Base-by-base conservation (phyloP, 345 rosid genomes). In the Populus deltoides region DNA sequence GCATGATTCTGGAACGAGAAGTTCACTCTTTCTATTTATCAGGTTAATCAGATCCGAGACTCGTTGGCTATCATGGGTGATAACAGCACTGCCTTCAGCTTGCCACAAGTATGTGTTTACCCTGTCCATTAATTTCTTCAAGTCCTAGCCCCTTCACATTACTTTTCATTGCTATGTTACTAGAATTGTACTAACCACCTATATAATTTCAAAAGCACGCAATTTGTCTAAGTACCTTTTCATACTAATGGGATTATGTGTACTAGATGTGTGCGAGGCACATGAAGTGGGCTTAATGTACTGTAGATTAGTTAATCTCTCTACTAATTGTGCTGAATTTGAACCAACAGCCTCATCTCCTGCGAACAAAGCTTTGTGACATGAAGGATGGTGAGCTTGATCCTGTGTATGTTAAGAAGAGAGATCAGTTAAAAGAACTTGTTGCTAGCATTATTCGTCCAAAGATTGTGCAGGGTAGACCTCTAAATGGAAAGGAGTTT, bases 311-410 rank as follows among this genome's bases (percentile, higher is more conserved):
- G 68, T 69, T 75, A 75, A 22, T 55, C 22, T 22, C 61, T 68
- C 39, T 27, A 79, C 55, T 81, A 73, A 85, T 71, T 79, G 24
- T 68, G 24, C 72, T 68, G 74, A 55, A 78, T 72, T 82, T 78
- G 66, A 70, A 77, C 76, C 61, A 81, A 59, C 89, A 93, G 98
- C 98, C 98, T 71, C 98, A 93, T 85, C 91, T 93, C 83, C 87
- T 87, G 88, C 90, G 99, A 62, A 97, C 99, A 41, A 97, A 91
- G 89, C 97, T 97, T 65, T 97, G 99, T 79, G 99, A 97, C 85
- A 70, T 97, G 87, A 92, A 92, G 85, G 99, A 97, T 85, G 90
- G 81, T 77, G 95, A 97, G 51, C 94, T 97, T 67, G 99, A 97
- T 47, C 87, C 93, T 13, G n/a, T 77, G 49, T 97, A 97, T 85